Percentiles rank a stretch among this genome's conserved stretches.
phyloP scores from a whole-genome alignment of 164 flowering plant species.

The Litsea cubeba region DNA sequence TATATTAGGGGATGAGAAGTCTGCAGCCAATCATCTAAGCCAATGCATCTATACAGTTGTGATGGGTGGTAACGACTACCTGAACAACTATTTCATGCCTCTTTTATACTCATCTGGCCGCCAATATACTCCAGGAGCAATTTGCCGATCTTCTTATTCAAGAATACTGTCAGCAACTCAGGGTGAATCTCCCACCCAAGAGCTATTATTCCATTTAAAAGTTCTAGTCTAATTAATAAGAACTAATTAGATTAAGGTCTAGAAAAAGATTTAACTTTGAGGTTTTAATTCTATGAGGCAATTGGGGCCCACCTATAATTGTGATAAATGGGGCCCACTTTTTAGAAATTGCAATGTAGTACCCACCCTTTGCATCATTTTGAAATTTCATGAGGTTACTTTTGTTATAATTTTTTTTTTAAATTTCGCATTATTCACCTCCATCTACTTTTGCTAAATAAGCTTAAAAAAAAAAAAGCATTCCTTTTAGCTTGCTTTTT shows the following conservation, averaged over 20 bases:
- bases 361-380: too few relatives aligned
- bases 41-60: slow-evolving; percentile 30
- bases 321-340: too few relatives aligned
- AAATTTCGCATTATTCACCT: too few relatives aligned
- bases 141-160: slow-evolving; percentile 63
- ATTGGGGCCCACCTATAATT: not conserved
- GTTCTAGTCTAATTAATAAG: too few relatives aligned
- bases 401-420: too few relatives aligned
- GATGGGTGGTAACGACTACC: slow-evolving; percentile 58
- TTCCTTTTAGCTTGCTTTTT: too few relatives aligned
- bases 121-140: slow-evolving; percentile 54
- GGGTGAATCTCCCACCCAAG: slow-evolving; percentile 18
- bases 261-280: not conserved
- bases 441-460: too few relatives aligned
- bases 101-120: slow-evolving; percentile 43
- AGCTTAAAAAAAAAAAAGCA: too few relatives aligned
- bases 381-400: too few relatives aligned
- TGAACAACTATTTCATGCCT: slow-evolving; percentile 61
- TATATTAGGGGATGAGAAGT: slow-evolving; percentile 42
- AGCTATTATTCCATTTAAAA: too few relatives aligned
- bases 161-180: slow-evolving; percentile 45
- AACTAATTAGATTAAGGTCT: too few relatives aligned
- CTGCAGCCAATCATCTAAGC: slow-evolving; percentile 29
- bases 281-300: not conserved
- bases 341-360: too few relatives aligned